Percentiles rank a stretch among this genome's conserved stretches.
These are phyloP conservation scores for Termitomyces sp. DNA, from an alignment of 768 basidiomycete genomes.

Conservation along the genomic window DNA sequence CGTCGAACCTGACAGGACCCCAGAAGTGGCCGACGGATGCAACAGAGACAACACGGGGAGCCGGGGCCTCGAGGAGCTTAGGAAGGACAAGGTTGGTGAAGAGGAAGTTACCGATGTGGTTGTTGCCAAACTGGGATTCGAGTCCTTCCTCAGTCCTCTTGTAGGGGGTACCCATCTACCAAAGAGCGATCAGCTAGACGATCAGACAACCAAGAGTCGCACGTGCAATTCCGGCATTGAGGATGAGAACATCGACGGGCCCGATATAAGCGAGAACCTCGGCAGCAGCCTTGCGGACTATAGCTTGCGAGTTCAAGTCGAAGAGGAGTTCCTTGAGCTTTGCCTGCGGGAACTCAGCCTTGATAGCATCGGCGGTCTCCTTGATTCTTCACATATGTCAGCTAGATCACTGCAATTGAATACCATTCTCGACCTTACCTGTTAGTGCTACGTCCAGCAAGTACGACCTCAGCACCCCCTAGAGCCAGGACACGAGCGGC, in stretches of 20 bases:
- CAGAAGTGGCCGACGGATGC: constrained; percentile 12
- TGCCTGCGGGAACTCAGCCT: constrained; percentile 8
- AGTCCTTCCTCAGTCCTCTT: too few species aligned
- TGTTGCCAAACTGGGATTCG: constrained; percentile 22
- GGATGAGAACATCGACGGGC: constrained; percentile 20
- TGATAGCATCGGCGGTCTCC: constrained; percentile 9
- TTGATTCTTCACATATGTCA: constrained; percentile 1
- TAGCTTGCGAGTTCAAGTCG: constrained; percentile 17
- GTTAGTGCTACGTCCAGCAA: constrained; percentile 3
- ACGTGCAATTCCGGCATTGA: constrained; percentile 21
- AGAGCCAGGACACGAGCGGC: constrained; percentile 9
- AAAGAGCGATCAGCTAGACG: not conserved
- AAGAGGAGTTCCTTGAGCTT: constrained; percentile 13
- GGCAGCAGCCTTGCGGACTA: constrained; percentile 17
- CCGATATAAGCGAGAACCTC: constrained; percentile 19
- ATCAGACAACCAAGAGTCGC: not conserved
- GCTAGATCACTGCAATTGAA: not conserved
- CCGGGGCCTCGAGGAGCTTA: constrained; percentile 4
- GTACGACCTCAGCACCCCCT: constrained; percentile 11
- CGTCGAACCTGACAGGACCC: constrained; percentile 11
- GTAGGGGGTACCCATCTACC: too few species aligned
- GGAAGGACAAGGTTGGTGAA: too few species aligned
- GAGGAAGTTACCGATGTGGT: constrained; percentile 24
- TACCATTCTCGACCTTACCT: not conserved
- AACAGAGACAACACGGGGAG: constrained; percentile 12